These are phyloP conservation scores for Stemphylium vesicarium DNA, from an alignment of 2,329 filamentous ascomycete species.

Conservation along the genomic window DNA sequence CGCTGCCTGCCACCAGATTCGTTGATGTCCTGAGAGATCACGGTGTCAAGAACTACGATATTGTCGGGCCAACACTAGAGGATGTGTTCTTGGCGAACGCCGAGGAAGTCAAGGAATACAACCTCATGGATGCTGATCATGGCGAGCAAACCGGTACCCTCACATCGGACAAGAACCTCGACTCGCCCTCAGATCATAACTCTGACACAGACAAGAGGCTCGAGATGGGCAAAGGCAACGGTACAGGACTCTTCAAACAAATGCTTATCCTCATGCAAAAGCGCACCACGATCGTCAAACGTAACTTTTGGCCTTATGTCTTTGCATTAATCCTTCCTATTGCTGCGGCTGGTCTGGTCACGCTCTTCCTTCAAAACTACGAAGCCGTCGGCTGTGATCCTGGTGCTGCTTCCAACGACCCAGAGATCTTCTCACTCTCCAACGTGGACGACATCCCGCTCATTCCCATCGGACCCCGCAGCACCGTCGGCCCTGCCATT, in stretches of 20 bases:
- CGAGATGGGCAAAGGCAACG: conserved; percentile 69
- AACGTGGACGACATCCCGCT: conserved; percentile 32
- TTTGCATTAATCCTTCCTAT: conserved; percentile 80
- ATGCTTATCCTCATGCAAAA: conserved; percentile 78
- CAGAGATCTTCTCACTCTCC: conserved; percentile 37
- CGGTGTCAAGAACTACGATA: conserved; percentile 77
- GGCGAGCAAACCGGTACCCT: conserved; percentile 27
- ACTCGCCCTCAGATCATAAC: conserved; percentile 35
- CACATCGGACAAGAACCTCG: conserved; percentile 28
- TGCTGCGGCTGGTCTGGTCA: conserved; percentile 78
- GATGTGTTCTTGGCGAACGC: conserved; percentile 89
- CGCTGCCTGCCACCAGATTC: conserved; percentile 72
- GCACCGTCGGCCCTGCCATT: conserved; percentile 34
- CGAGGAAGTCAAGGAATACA: conserved; percentile 72
- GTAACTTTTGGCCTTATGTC: conserved; percentile 78
- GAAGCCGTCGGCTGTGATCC: conserved; percentile 57
- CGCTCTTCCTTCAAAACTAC: conserved; percentile 72
- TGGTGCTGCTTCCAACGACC: conserved; percentile 42
- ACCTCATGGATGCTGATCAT: conserved; percentile 36
- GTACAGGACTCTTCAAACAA: conserved; percentile 73
- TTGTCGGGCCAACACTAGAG: conserved; percentile 88
- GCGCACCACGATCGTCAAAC: conserved; percentile 75
- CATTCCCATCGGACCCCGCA: conserved; percentile 52
- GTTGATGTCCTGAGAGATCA: conserved; percentile 71
- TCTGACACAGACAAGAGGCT: conserved; percentile 40